These are phyloP conservation scores for Tylopilus rubrobrunneus DNA, from an alignment of 768 basidiomycete genomes.

Conservation along the genomic window DNA sequence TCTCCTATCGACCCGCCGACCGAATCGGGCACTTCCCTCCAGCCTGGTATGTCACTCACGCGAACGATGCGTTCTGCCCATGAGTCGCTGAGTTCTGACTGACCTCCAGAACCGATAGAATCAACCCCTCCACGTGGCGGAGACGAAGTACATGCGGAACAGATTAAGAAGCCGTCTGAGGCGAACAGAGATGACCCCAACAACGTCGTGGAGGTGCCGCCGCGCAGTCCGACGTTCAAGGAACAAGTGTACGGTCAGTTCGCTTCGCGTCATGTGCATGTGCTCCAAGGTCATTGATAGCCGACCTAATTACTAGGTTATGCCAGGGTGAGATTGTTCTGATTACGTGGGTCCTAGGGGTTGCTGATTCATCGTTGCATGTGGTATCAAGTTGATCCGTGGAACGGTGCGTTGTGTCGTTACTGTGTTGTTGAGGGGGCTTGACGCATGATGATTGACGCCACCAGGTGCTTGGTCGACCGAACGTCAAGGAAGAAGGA, in stretches of 20 bases:
- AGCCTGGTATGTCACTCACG: slow-evolving; percentile 35
- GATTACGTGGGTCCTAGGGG: not conserved
- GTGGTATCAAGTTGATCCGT: slow-evolving; percentile 24
- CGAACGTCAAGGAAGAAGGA: slow-evolving; percentile 50
- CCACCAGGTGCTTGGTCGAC: slow-evolving; percentile 27
- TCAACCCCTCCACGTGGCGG: slow-evolving; percentile 34
- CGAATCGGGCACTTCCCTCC: slow-evolving; percentile 26
- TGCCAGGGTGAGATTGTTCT: slow-evolving; percentile 20
- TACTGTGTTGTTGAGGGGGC: not conserved
- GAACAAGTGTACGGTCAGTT: slow-evolving; percentile 53
- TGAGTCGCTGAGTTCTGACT: not conserved
- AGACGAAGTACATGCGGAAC: slow-evolving; percentile 27
- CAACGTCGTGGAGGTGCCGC: slow-evolving; percentile 23
- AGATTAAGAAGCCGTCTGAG: slow-evolving; percentile 25
- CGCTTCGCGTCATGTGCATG: not conserved
- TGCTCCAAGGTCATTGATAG: not conserved
- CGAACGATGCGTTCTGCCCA: not conserved
- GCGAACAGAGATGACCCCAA: slow-evolving; percentile 24
- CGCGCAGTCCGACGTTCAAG: slow-evolving; percentile 46
- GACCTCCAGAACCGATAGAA: slow-evolving; percentile 25
- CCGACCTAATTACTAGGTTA: slow-evolving; percentile 22
- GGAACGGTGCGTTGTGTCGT: slow-evolving; percentile 24
- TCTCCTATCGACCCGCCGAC: slow-evolving; percentile 28
- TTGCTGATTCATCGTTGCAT: slow-evolving; percentile 4
- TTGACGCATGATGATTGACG: not conserved